These are phyloP conservation scores for Calonectria pauciramosa DNA, from an alignment of 2,329 filamentous ascomycete species.

Conservation along the genomic window DNA sequence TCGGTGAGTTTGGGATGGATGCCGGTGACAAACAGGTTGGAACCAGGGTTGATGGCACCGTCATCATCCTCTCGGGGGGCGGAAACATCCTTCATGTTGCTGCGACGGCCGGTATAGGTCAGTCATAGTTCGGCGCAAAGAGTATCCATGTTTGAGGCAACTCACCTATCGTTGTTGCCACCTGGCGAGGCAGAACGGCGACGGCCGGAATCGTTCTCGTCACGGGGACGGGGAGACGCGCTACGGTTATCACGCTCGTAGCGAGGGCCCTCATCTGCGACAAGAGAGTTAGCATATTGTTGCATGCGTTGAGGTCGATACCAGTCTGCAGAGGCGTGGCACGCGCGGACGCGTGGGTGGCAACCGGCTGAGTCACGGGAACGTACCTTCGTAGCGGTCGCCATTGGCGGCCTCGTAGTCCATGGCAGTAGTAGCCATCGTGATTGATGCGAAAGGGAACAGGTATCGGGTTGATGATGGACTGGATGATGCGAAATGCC, in stretches of 20 bases:
- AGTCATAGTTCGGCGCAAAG: slow-evolving; percentile 14
- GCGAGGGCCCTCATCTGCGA: slow-evolving; percentile 72
- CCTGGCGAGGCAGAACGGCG: slow-evolving; percentile 75
- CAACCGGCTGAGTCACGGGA: slow-evolving; percentile 21
- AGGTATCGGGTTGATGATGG: slow-evolving; percentile 26
- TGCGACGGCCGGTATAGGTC: slow-evolving; percentile 36
- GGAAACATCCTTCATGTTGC: slow-evolving; percentile 67
- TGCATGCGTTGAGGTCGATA: neutral
- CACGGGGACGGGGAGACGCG: slow-evolving; percentile 74
- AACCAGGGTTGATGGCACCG: slow-evolving; percentile 90
- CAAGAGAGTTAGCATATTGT: slow-evolving; percentile 24
- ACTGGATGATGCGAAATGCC: slow-evolving; percentile 43
- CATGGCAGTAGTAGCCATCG: slow-evolving; percentile 76
- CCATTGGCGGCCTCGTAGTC: slow-evolving; percentile 78
- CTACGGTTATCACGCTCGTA: slow-evolving; percentile 78
- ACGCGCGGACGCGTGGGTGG: slow-evolving; percentile 36
- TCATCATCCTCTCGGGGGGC: slow-evolving; percentile 75
- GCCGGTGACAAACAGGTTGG: slow-evolving; percentile 98
- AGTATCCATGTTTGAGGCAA: neutral
- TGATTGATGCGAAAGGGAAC: slow-evolving; percentile 35
- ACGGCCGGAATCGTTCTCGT: slow-evolving; percentile 70
- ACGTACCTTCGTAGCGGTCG: slow-evolving; percentile 75
- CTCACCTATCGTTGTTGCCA: slow-evolving; percentile 57
- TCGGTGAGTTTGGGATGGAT: slow-evolving; percentile 95
- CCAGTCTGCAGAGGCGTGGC: neutral